Conservation (phyloP, 768 basidiomycete genomes). For the Pisolithus marmoratus region DNA sequence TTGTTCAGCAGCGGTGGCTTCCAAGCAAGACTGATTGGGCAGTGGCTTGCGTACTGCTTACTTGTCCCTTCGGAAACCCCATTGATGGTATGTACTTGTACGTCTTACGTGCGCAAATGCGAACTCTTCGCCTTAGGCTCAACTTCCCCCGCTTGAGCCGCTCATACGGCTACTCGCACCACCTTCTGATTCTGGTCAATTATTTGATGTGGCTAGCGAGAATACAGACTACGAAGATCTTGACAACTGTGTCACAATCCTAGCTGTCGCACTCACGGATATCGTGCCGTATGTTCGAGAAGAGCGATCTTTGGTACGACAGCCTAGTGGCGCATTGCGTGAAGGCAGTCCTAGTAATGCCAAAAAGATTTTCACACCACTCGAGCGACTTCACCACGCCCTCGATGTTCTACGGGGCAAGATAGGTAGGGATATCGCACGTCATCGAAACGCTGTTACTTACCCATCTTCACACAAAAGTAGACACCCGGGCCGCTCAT, state of each 20-base stretch:
- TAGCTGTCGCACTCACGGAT: conserved; percentile 54
- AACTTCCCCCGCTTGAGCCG: conserved; percentile 46
- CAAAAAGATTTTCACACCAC: conserved; percentile 32
- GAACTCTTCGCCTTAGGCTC: conserved; percentile 27
- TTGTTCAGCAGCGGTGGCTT: conserved; percentile 48
- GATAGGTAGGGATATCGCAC: conserved; percentile 45
- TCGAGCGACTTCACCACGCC: conserved; percentile 43
- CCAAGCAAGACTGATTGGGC: conserved; percentile 49
- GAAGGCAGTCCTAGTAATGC: conserved; percentile 22
- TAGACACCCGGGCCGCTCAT: conserved; percentile 68
- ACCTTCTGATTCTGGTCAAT: conserved; percentile 32
- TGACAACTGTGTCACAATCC: conserved; percentile 46
- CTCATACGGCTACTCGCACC: conserved; percentile 47
- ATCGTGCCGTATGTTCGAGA: conserved; percentile 47
- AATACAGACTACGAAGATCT: conserved; percentile 61
- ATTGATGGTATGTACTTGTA: conserved; percentile 11
- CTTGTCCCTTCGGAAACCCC: conserved; percentile 3
- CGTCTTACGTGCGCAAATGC: not conserved
- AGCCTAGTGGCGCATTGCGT: conserved; percentile 4
- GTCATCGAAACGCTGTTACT: not conserved
- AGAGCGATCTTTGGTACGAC: conserved; percentile 9
- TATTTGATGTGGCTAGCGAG: conserved; percentile 50
- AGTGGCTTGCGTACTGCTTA: conserved; percentile 47
- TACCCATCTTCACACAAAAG: conserved; percentile 26
- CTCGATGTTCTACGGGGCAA: conserved; percentile 52